Evolutionary conservation across 2,329 filamentous ascomycete genomes (phyloP).

Genomic region (Fusarium transvaalense): DNA sequence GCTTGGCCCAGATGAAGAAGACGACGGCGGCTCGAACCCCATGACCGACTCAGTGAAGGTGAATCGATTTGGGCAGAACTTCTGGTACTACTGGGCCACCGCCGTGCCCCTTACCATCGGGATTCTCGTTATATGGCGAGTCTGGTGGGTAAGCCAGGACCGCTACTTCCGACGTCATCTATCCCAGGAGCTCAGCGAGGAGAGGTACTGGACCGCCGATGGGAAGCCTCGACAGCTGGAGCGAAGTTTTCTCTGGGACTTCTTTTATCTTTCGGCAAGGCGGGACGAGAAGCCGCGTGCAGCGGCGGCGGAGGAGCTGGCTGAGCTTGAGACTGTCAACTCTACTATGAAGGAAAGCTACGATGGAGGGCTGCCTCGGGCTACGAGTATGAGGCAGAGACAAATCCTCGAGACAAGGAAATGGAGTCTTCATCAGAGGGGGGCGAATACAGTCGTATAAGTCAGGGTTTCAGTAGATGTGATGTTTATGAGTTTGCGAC

Average conservation of each 20-base stretch:
- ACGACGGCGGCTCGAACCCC: neutral
- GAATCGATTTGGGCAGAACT: conserved; percentile 54
- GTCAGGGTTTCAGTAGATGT: neutral
- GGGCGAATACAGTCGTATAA: conserved; percentile 8
- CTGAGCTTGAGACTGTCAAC: conserved; percentile 38
- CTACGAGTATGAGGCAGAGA: conserved; percentile 37
- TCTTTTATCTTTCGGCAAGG: conserved; percentile 57
- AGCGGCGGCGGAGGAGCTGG: conserved; percentile 23
- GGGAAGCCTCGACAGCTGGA: conserved; percentile 58
- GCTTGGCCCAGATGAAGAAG: conserved; percentile 54
- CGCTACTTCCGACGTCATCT: conserved; percentile 61
- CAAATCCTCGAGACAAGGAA: conserved; percentile 45
- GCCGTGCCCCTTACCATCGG: conserved; percentile 58
- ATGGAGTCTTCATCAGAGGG: conserved; percentile 43
- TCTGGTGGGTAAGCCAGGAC: conserved; percentile 63
- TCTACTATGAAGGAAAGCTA: conserved; percentile 33
- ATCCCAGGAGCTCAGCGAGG: conserved; percentile 61
- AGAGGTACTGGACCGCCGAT: conserved; percentile 62
- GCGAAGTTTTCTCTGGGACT: conserved; percentile 59
- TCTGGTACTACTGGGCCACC: conserved; percentile 63
- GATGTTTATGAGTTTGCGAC: neutral
- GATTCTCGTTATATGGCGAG: conserved; percentile 59
- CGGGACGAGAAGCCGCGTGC: conserved; percentile 48
- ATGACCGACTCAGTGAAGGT: conserved; percentile 25
- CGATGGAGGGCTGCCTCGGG: conserved; percentile 8